Evolutionary conservation across 2,329 filamentous ascomycete genomes (phyloP).

Genomic region (Fusarium mexicanum): DNA sequence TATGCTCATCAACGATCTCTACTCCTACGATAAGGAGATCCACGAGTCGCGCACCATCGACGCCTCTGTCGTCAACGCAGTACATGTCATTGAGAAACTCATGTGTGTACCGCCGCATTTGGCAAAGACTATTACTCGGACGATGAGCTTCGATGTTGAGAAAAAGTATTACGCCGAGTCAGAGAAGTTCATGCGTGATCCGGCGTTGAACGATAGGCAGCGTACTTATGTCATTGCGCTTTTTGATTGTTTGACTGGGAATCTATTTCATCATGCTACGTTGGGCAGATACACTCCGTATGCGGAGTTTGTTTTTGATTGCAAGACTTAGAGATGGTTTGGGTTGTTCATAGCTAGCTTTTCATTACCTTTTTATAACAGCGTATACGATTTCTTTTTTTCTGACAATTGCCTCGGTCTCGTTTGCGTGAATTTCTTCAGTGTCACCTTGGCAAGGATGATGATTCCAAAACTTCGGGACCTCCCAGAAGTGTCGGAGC

Average conservation of each 20-base stretch:
- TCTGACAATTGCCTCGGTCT: background rate
- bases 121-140: constrained; percentile 3
- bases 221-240: background rate
- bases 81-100: constrained; percentile 4
- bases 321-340: background rate
- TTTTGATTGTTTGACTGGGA: constrained; percentile 8
- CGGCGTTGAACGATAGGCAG: background rate
- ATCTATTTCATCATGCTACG: constrained; percentile 20
- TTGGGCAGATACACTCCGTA: constrained; percentile 14
- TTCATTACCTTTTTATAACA: background rate
- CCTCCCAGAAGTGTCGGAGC: background rate
- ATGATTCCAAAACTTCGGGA: background rate
- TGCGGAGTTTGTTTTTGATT: background rate
- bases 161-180: constrained; percentile 17
- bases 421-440: background rate
- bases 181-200: background rate
- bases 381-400: background rate
- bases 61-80: constrained; percentile 14
- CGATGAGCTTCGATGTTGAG: constrained; percentile 11
- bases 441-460: background rate
- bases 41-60: background rate
- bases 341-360: background rate
- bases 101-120: background rate
- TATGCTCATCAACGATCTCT: constrained; percentile 14
- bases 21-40: constrained; percentile 24